phyloP scores from a whole-genome alignment of 2,329 filamentous ascomycete species.

The Talaromyces pinophilus region DNA sequence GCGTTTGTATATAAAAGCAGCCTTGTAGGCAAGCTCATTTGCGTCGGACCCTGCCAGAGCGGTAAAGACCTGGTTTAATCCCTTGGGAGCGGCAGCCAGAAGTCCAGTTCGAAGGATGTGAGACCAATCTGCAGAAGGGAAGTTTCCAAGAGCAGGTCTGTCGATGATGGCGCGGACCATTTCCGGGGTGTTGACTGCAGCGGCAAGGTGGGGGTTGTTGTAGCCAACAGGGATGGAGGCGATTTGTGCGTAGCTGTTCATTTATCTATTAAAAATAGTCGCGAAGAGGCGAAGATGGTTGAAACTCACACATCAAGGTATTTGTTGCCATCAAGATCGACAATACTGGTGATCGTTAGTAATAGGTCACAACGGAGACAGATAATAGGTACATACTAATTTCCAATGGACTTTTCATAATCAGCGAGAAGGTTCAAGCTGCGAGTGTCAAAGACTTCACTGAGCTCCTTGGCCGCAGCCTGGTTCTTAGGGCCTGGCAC shows the following conservation, averaged over 20 bases:
- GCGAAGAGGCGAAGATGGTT: neutral
- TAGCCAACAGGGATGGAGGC: conserved; percentile 90
- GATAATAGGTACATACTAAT: conserved; percentile 60
- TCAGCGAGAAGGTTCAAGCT: conserved; percentile 81
- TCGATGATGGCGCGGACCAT: conserved; percentile 84
- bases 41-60: conserved; percentile 86
- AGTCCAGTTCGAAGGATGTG: conserved; percentile 76
- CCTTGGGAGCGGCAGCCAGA: conserved; percentile 78
- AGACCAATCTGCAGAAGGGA: conserved; percentile 83
- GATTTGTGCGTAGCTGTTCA: conserved; percentile 76
- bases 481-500: conserved; percentile 77
- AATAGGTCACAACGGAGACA: conserved; percentile 24
- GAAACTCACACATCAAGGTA: conserved; percentile 52
- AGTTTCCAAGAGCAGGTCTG: conserved; percentile 86
- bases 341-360: conserved; percentile 38
- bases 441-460: conserved; percentile 80
- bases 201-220: conserved; percentile 77
- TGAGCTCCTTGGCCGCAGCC: conserved; percentile 67
- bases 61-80: conserved; percentile 86
- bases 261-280: conserved; percentile 7
- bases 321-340: conserved; percentile 54
- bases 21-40: conserved; percentile 94
- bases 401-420: conserved; percentile 73
- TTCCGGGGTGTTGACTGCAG: conserved; percentile 70
- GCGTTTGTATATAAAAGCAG: conserved; percentile 89